These are phyloP conservation scores for Ophiostoma quercus DNA, from an alignment of 2,329 filamentous ascomycete species.

Conservation along the genomic window DNA sequence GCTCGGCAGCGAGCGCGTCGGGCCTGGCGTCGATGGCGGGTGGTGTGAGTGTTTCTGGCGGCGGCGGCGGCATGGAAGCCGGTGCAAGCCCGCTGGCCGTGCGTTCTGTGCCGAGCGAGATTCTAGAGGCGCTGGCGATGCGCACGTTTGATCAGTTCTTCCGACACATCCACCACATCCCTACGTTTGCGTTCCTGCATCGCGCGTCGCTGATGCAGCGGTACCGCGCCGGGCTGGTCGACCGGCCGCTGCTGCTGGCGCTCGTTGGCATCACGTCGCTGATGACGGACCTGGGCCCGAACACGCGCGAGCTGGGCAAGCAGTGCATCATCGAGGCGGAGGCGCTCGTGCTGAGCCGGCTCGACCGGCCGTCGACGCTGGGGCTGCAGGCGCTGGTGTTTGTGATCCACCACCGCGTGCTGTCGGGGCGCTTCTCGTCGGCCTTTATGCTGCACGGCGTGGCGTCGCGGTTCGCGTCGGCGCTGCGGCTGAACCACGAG, in stretches of 20 bases:
- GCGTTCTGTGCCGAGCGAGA: constrained; percentile 34
- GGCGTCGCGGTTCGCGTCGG: constrained; percentile 45
- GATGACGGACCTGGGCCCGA: constrained; percentile 50
- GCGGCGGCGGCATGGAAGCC: constrained; percentile 3
- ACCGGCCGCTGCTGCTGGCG: constrained; percentile 49
- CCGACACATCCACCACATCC: constrained; percentile 54
- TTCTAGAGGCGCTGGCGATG: constrained; percentile 46
- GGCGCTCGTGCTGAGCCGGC: constrained; percentile 46
- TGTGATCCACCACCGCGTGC: constrained; percentile 45
- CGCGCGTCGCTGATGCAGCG: constrained; percentile 56
- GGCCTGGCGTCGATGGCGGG: not conserved
- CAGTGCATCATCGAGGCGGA: constrained; percentile 53
- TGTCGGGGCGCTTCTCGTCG: constrained; percentile 42
- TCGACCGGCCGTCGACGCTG: constrained; percentile 52
- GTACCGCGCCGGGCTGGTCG: constrained; percentile 52
- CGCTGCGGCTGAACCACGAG: constrained; percentile 46
- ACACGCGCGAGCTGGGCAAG: constrained; percentile 48
- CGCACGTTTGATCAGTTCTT: constrained; percentile 55
- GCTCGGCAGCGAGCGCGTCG: not conserved
- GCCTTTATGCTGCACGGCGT: constrained; percentile 46
- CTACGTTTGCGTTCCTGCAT: constrained; percentile 55
- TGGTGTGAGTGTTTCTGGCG: constrained; percentile 16
- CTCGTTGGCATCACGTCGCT: constrained; percentile 53
- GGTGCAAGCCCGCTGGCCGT: not conserved
- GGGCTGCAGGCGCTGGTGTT: constrained; percentile 47